phyloP scores from a whole-genome alignment of 441 rosid species.

The Gossypium gossypioides region DNA sequence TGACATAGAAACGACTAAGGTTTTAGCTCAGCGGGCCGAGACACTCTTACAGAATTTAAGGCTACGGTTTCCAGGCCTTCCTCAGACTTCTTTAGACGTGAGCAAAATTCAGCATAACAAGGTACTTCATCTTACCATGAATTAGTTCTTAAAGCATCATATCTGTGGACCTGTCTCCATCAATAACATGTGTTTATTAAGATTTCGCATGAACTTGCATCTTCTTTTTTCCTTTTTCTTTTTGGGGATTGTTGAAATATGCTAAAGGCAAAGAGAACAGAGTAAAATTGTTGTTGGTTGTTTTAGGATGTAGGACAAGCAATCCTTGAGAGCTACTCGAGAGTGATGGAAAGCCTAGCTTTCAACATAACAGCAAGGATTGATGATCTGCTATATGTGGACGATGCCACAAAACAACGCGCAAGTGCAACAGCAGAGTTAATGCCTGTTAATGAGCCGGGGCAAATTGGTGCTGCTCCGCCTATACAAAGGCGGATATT shows the following conservation, averaged over 20 bases:
- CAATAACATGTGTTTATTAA: neutral
- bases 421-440: conserved; percentile 50
- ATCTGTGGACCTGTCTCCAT: neutral
- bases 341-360: conserved; percentile 94
- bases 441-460: conserved; percentile 40
- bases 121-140: conserved; percentile 29
- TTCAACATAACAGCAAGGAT: conserved; percentile 87
- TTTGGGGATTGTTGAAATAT: neutral
- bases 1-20: conserved; percentile 43
- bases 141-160: neutral
- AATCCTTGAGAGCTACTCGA: conserved; percentile 86
- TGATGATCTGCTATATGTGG: conserved; percentile 77
- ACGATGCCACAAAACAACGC: conserved; percentile 52
- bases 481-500: conserved; percentile 55
- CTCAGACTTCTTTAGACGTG: conserved; percentile 84
- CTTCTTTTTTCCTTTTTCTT: neutral
- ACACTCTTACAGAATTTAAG: conserved; percentile 62
- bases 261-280: neutral
- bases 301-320: conserved; percentile 91
- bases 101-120: conserved; percentile 88
- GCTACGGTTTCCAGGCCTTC: conserved; percentile 81
- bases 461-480: conserved; percentile 33
- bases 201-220: neutral
- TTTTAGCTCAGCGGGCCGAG: conserved; percentile 66
- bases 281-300: neutral